phyloP scores from a whole-genome alignment of 1,139 yeast species.

The Zygotorulaspora mrakii region DNA sequence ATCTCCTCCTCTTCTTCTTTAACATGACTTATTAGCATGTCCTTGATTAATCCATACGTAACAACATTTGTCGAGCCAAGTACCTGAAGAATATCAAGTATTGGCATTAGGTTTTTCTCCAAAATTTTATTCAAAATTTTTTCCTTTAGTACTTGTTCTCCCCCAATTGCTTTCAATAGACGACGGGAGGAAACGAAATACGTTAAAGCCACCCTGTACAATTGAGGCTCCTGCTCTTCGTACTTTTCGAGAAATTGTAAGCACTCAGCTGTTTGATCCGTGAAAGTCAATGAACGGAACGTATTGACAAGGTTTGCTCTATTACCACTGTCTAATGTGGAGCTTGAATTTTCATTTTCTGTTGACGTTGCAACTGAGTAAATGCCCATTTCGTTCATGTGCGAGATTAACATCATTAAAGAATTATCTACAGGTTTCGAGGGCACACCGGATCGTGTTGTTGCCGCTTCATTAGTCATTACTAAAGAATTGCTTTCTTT shows the following conservation, averaged over 20 bases:
- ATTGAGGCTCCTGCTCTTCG: constrained; percentile 60
- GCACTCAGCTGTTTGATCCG: constrained; percentile 57
- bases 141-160: constrained; percentile 44
- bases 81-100: constrained; percentile 70
- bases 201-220: constrained; percentile 63
- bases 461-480: constrained; percentile 6
- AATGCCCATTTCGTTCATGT: constrained; percentile 50
- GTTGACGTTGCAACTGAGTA: constrained; percentile 43
- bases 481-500: constrained; percentile 38
- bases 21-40: constrained; percentile 61
- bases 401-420: constrained; percentile 61
- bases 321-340: constrained; percentile 14
- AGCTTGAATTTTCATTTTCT: constrained; percentile 36
- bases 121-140: constrained; percentile 53
- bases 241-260: constrained; percentile 53
- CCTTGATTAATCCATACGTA: constrained; percentile 70
- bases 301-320: constrained; percentile 50
- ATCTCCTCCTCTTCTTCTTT: constrained; percentile 63
- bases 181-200: constrained; percentile 59
- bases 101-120: constrained; percentile 55
- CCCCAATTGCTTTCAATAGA: constrained; percentile 52
- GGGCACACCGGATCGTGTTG: constrained; percentile 6
- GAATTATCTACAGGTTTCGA: constrained; percentile 48
- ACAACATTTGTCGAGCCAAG: constrained; percentile 62
- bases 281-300: constrained; percentile 59